Conservation (phyloP, 306 rosid species). For the Cyamopsis tetragonoloba region DNA sequence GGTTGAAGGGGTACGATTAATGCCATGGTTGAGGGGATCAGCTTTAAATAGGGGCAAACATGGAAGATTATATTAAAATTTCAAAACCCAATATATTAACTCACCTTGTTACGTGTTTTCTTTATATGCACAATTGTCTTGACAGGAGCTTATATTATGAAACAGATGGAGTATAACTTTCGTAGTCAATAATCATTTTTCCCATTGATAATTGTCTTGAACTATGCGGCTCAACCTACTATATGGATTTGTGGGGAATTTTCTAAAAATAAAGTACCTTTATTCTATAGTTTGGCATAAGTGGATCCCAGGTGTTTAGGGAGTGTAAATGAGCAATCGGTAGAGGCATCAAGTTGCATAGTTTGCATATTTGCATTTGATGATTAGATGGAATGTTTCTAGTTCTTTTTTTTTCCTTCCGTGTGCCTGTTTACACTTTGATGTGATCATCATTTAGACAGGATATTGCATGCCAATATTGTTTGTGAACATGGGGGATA, state of each 20-base stretch:
- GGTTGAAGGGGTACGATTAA: no score
- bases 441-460: slow-evolving; percentile 1
- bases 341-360: background rate
- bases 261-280: background rate
- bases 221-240: background rate
- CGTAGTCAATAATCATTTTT: slow-evolving; percentile 5
- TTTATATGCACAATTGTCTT: no score
- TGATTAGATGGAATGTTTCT: background rate
- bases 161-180: background rate
- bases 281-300: background rate
- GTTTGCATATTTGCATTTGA: slow-evolving; percentile 9
- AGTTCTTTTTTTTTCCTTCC: slow-evolving; percentile 14
- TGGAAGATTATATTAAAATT: no score
- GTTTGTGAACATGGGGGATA: background rate
- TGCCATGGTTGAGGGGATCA: no score
- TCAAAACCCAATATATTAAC: no score
- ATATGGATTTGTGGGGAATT: background rate
- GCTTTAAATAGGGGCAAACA: no score
- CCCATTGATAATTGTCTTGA: background rate
- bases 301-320: slow-evolving; percentile 4
- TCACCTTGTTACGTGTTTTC: no score
- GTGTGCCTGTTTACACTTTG: slow-evolving; percentile 7
- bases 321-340: background rate
- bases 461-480: slow-evolving; percentile 8
- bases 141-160: no score